Evolutionary conservation across 768 basidiomycete genomes (phyloP).

Genomic region (Lentinula aciculospora): DNA sequence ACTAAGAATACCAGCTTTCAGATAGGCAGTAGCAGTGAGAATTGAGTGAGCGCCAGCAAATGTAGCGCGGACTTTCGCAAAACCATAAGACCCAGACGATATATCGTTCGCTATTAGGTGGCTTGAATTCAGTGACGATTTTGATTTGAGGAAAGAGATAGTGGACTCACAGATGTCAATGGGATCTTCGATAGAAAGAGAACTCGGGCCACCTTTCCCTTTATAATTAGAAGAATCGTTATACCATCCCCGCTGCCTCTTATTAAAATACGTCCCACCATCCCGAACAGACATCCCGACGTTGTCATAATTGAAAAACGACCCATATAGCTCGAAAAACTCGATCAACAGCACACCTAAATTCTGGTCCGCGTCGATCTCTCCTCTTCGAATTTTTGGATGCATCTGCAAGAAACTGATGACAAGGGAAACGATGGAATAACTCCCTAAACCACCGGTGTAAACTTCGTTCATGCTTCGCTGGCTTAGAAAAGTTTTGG

Average conservation of each 20-base stretch:
- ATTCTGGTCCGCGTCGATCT: slow-evolving; percentile 84
- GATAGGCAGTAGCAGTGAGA: slow-evolving; percentile 68
- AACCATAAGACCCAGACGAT: slow-evolving; percentile 80
- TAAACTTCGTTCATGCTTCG: slow-evolving; percentile 98
- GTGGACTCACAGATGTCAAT: slow-evolving; percentile 77
- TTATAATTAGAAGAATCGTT: slow-evolving; percentile 37
- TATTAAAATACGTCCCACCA: slow-evolving; percentile 87
- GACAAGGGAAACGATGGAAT: slow-evolving; percentile 89
- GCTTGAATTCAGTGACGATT: neutral
- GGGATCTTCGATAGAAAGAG: slow-evolving; percentile 91
- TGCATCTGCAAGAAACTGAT: slow-evolving; percentile 97
- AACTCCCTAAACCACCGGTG: slow-evolving; percentile 90
- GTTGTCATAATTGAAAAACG: slow-evolving; percentile 86
- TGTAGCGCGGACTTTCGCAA: slow-evolving; percentile 74
- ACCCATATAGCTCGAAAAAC: slow-evolving; percentile 95
- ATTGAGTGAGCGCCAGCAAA: slow-evolving; percentile 79
- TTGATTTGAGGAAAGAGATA: neutral
- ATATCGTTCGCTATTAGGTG: slow-evolving; percentile 78
- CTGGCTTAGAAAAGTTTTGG: slow-evolving; percentile 87
- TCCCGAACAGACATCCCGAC: slow-evolving; percentile 84
- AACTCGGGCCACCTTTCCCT: slow-evolving; percentile 12
- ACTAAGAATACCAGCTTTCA: slow-evolving; percentile 22
- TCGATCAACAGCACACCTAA: slow-evolving; percentile 94
- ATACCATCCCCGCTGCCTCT: slow-evolving; percentile 77
- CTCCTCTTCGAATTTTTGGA: slow-evolving; percentile 84